Evolutionary conservation across 2,329 filamentous ascomycete species (phyloP).

Genomic region (Phyllosticta capitalensis): DNA sequence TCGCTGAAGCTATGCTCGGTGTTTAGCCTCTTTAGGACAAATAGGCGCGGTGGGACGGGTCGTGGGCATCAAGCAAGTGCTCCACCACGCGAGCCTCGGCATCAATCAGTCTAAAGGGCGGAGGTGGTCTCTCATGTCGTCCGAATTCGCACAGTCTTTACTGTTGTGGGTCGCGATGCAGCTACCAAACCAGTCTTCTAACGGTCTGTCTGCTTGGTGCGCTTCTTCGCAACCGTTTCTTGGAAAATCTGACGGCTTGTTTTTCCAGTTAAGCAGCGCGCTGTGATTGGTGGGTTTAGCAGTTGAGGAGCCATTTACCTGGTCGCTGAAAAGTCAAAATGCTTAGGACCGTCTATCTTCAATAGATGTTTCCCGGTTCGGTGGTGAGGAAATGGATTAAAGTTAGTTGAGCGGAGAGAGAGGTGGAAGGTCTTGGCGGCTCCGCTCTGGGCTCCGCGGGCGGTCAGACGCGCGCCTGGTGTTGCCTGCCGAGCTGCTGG

Average conservation of each 20-base stretch:
- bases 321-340: no score
- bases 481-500: neutral
- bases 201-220: no score
- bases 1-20: neutral
- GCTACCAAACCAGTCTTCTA: no score
- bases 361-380: neutral
- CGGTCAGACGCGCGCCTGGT: neutral
- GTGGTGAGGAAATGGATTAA: neutral
- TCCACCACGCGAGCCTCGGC: neutral
- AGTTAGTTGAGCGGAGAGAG: neutral
- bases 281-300: no score
- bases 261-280: no score
- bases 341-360: no score
- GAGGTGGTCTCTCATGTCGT: neutral
- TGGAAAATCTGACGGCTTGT: no score
- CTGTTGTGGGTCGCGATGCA: no score
- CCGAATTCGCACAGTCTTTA: neutral
- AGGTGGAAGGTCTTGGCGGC: neutral
- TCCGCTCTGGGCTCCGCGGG: neutral
- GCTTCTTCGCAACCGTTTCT: no score
- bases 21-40: neutral
- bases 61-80: no score
- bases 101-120: neutral
- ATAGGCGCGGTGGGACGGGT: neutral
- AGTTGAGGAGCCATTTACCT: no score